phyloP scores from a whole-genome alignment of 148 eudicot species.

The Chenopodium formosanum region DNA sequence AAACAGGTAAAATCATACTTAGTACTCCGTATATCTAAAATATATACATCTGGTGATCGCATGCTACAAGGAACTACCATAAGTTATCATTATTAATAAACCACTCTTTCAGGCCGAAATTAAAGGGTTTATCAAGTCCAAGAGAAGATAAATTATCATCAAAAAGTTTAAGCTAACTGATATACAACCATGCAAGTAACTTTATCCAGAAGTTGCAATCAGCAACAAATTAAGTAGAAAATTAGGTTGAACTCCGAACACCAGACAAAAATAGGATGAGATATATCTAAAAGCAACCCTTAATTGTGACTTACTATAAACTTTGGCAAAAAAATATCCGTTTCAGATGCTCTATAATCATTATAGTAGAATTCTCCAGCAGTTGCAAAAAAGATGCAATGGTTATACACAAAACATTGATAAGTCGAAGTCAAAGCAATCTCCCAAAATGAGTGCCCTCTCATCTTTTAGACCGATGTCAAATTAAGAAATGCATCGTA shows the following conservation, averaged over 20 bases:
- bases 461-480: not conserved
- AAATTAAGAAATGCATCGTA: not conserved
- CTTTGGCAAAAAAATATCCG: not conserved
- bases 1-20: not conserved
- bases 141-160: not conserved
- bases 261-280: no score
- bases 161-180: not conserved
- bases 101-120: no score
- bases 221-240: not conserved
- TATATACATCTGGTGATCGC: not conserved
- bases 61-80: not conserved
- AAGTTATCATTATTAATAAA: not conserved
- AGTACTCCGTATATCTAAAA: not conserved
- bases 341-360: not conserved
- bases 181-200: no score
- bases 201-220: not conserved
- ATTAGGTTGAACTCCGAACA: no score
- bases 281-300: no score
- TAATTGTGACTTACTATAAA: no score
- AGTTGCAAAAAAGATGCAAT: not conserved
- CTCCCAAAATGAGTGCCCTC: not conserved
- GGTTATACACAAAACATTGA: not conserved
- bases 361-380: not conserved
- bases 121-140: not conserved
- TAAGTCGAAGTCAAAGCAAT: not conserved